Evolutionary conservation across 768 basidiomycete species (phyloP).

Genomic region (Solioccasus polychromus): DNA sequence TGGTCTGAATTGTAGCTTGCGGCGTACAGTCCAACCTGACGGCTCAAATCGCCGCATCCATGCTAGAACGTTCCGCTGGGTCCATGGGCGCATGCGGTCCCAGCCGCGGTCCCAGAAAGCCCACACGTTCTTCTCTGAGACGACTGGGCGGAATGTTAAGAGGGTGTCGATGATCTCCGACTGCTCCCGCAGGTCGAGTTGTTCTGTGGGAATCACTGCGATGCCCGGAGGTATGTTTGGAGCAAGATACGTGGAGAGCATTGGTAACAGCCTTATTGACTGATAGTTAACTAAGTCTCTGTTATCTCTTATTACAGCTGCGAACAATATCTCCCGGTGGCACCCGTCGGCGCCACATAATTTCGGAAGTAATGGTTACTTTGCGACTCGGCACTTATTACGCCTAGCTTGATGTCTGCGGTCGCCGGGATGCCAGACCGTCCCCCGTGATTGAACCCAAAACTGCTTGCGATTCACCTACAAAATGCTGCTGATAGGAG

Average conservation of each 20-base stretch:
- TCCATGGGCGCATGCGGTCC: constrained; percentile 1
- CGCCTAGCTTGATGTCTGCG: too few relatives aligned
- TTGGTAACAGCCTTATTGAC: not conserved
- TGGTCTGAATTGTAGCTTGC: too few relatives aligned
- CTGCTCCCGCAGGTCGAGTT: not conserved
- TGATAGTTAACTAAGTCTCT: too few relatives aligned
- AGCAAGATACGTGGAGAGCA: not conserved
- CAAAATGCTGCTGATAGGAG: too few relatives aligned
- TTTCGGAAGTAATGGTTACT: too few relatives aligned
- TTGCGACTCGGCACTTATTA: too few relatives aligned
- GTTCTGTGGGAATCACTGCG: not conserved
- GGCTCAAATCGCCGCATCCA: constrained; percentile 2
- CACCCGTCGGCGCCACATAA: too few relatives aligned
- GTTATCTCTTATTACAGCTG: too few relatives aligned
- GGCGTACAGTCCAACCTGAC: constrained; percentile 4
- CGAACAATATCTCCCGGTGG: not conserved
- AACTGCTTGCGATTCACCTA: too few relatives aligned
- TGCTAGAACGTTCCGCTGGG: not conserved
- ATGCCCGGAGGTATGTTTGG: not conserved
- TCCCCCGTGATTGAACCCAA: too few relatives aligned
- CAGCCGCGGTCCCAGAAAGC: constrained; percentile 1
- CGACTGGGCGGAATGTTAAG: not conserved
- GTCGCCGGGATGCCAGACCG: too few relatives aligned
- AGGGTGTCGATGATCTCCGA: not conserved
- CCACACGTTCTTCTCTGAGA: constrained; percentile 4